Evolutionary conservation across 371 early-diverging fungal species (phyloP), one percentile per base, ranked within the genome.

Genomic region (Rhizopus microsporus): DNA sequence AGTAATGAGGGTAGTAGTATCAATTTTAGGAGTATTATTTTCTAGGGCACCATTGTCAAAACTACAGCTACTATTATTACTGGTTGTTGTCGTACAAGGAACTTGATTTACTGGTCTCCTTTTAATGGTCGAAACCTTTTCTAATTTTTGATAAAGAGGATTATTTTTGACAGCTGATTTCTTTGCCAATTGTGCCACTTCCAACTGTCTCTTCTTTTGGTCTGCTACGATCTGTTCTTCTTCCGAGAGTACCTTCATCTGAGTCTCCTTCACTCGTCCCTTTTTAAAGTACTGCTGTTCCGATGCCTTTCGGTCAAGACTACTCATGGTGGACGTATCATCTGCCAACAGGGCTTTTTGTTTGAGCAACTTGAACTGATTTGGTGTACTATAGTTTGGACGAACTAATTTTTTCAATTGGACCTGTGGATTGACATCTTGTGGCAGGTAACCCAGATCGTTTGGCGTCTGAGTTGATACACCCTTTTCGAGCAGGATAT

Each of bases 71-170:
- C 23, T 23, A 23, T 23, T 23, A 23, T 23, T 23, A 23, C 23
- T 23, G 23, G 23, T 23, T 23, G 23, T 23, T 23, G 23, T 23
- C 23, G 23, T 23, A 23, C 23, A 23, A 23, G 23, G 23, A 23
- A 2, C 23, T 2, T 23, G 23, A 23, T 23, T 23, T 23, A 23
- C 23, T 23, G 23, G 23, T 23, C 23, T 46, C 9, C 30, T 46
- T 46, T 23, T 46, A 15, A 30, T 31, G 8, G 31, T 46, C 4
- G 47, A 46, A 7, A 46, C 47, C 35, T 64, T 57, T 47, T 74
- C 78, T 23, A 65, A 40, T 12, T 69, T 67, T 55, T 65, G 69
- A 33, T 70, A 65, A 4, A 77, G 50, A 4, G 78, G 78, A 38
- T 68, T 68, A 17, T 68, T 68, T 57, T 68, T 68, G 33, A 68